These are phyloP conservation scores for Zymoseptoria passerinii DNA, from an alignment of 2,329 filamentous ascomycete species.

Conservation along the genomic window DNA sequence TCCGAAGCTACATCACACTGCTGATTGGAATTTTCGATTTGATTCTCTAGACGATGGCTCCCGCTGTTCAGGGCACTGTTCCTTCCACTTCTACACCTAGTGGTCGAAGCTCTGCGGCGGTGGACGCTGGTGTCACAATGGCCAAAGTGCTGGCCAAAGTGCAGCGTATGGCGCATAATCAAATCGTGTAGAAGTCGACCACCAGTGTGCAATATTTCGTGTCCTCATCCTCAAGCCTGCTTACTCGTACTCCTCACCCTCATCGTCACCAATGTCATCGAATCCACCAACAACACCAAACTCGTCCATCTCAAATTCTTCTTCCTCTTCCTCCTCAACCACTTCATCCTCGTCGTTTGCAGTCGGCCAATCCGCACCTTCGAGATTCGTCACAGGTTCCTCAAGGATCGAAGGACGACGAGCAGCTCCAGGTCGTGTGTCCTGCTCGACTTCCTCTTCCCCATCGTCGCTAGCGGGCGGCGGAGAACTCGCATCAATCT, in stretches of 20 bases:
- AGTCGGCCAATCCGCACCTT: constrained; percentile 4
- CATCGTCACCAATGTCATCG: constrained; percentile 6
- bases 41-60: too few species aligned
- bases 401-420: not conserved
- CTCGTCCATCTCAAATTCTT: constrained; percentile 7
- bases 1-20: too few species aligned
- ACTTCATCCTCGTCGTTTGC: constrained; percentile 5
- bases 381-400: constrained; percentile 6
- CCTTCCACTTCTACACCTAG: too few species aligned
- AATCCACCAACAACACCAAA: constrained; percentile 10
- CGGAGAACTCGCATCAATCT: not conserved
- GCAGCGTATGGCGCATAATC: too few species aligned
- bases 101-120: too few species aligned
- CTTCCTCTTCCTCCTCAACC: constrained; percentile 14
- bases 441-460: constrained; percentile 5
- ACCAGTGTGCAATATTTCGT: not conserved
- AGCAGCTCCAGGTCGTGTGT: not conserved
- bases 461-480: not conserved
- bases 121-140: too few species aligned
- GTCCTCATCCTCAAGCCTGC: not conserved
- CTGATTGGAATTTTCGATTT: too few species aligned
- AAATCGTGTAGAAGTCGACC: too few species aligned
- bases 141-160: too few species aligned
- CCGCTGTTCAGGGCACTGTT: too few species aligned
- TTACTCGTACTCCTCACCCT: constrained; percentile 9